Percentiles rank a stretch among this genome's conserved stretches.
phyloP scores from a whole-genome alignment of 2,329 filamentous ascomycete genomes.

The Biscogniauxia sp. region DNA sequence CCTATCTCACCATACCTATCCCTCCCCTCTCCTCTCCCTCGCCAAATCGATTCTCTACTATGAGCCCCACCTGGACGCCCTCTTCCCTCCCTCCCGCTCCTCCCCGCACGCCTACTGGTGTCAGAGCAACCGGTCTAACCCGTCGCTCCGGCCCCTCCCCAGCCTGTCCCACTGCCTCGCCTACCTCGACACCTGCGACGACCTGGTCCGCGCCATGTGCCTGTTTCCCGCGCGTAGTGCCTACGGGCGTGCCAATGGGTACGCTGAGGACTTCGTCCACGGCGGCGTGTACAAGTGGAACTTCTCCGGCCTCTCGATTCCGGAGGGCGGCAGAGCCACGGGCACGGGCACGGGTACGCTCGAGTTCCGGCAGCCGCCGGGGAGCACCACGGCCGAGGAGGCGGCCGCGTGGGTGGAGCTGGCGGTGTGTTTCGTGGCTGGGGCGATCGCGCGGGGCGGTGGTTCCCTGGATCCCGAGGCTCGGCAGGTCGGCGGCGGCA shows the following conservation, averaged over 20 bases:
- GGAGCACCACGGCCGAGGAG: conserved; percentile 30
- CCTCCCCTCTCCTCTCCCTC: conserved; percentile 30
- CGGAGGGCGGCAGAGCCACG: background rate
- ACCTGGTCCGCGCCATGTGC: conserved; percentile 33
- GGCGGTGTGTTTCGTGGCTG: conserved; percentile 34
- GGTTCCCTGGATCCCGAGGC: background rate
- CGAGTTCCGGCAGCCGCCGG: conserved; percentile 38
- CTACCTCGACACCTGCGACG: conserved; percentile 22
- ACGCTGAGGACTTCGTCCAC: conserved; percentile 34
- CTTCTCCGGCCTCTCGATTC: conserved; percentile 27
- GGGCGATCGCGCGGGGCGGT: conserved; percentile 11
- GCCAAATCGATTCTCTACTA: conserved; percentile 35
- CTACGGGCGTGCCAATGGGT: conserved; percentile 31
- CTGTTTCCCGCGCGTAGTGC: conserved; percentile 30
- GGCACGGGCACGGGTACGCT: conserved; percentile 29
- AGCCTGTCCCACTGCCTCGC: conserved; percentile 24
- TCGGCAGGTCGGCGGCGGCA: background rate
- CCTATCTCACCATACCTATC: conserved; percentile 31
- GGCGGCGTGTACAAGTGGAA: conserved; percentile 41
- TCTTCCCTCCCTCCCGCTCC: conserved; percentile 25
- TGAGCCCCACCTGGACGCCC: conserved; percentile 34
- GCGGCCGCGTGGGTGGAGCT: conserved; percentile 34
- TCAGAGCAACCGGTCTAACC: conserved; percentile 33
- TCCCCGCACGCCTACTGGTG: conserved; percentile 33
- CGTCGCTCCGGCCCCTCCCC: conserved; percentile 18